Conservation (phyloP, 169 alveolate species). For the Babesia gibsoni region DNA sequence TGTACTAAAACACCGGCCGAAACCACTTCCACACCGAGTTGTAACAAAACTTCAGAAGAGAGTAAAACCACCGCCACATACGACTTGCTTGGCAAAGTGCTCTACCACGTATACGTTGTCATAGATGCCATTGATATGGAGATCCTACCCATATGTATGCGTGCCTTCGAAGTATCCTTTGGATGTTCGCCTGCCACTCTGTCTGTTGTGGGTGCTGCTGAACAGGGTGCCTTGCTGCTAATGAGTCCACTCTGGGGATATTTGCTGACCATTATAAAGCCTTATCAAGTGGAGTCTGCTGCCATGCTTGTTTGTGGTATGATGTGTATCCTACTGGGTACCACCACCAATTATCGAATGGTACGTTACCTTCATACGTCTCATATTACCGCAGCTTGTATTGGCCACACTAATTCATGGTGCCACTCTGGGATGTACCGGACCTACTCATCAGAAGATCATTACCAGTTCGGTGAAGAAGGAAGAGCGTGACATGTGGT, state of each 20-base stretch:
- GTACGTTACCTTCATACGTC: constrained; percentile 20
- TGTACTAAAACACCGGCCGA: too few species aligned
- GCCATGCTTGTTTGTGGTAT: constrained; percentile 85
- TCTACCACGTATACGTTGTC: constrained; percentile 10
- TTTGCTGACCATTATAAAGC: constrained; percentile 80
- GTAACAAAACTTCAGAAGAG: too few species aligned
- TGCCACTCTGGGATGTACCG: constrained; percentile 21
- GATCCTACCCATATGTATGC: constrained; percentile 37
- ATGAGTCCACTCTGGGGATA: constrained; percentile 88
- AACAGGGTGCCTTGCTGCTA: constrained; percentile 78
- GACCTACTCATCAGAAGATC: constrained; percentile 26
- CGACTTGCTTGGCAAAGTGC: background rate
- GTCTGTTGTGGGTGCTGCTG: constrained; percentile 80
- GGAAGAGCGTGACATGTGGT: background rate
- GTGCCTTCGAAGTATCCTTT: constrained; percentile 86
- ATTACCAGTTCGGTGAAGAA: background rate
- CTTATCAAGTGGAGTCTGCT: constrained; percentile 78
- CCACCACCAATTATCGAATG: constrained; percentile 2
- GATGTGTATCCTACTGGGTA: constrained; percentile 75
- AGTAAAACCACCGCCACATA: too few species aligned
- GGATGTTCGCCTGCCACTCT: constrained; percentile 76
- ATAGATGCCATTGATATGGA: constrained; percentile 9
- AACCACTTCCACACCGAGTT: too few species aligned
- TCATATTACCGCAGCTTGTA: constrained; percentile 9
- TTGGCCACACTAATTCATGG: constrained; percentile 36